Percentiles rank a stretch among this genome's conserved stretches.
phyloP scores from a whole-genome alignment of 1,284 basidiomycete species.

The Polyporus tsugae region DNA sequence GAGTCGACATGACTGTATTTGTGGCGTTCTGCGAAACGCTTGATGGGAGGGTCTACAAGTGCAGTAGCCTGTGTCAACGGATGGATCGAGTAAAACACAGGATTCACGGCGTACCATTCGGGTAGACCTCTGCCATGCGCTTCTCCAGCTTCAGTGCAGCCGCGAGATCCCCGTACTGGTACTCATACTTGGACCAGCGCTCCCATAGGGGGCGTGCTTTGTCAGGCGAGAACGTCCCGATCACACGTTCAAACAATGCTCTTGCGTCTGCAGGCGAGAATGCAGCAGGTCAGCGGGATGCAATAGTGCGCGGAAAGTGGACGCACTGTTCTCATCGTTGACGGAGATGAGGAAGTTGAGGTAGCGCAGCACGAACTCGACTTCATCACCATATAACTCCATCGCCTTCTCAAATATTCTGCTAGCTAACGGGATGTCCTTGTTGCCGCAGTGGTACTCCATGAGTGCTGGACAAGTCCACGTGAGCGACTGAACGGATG shows the following conservation, averaged over 20 bases:
- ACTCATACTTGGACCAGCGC: conserved; percentile 95
- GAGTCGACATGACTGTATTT: conserved; percentile 90
- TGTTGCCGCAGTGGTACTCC: conserved; percentile 92
- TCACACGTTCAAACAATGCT: conserved; percentile 92
- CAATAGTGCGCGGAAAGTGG: background rate
- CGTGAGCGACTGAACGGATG: conserved; percentile 14
- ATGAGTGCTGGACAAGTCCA: conserved; percentile 72
- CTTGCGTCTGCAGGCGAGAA: conserved; percentile 77
- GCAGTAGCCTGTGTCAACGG: background rate
- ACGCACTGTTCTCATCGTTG: conserved; percentile 94
- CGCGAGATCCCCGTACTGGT: conserved; percentile 93
- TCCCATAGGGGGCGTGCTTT: conserved; percentile 92
- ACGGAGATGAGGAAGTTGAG: conserved; percentile 93
- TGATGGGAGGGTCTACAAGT: conserved; percentile 82
- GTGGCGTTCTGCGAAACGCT: conserved; percentile 90
- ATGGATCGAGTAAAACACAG: background rate
- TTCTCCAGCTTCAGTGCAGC: conserved; percentile 90
- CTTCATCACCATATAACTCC: conserved; percentile 85
- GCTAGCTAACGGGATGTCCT: conserved; percentile 85
- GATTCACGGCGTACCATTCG: conserved; percentile 63
- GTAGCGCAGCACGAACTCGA: conserved; percentile 89
- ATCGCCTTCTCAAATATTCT: conserved; percentile 97
- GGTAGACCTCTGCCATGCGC: conserved; percentile 88
- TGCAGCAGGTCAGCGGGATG: conserved; percentile 15
- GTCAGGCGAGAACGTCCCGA: conserved; percentile 81